Base-by-base conservation (phyloP, 257 asterid species). In the Solanum bulbocastanum region DNA sequence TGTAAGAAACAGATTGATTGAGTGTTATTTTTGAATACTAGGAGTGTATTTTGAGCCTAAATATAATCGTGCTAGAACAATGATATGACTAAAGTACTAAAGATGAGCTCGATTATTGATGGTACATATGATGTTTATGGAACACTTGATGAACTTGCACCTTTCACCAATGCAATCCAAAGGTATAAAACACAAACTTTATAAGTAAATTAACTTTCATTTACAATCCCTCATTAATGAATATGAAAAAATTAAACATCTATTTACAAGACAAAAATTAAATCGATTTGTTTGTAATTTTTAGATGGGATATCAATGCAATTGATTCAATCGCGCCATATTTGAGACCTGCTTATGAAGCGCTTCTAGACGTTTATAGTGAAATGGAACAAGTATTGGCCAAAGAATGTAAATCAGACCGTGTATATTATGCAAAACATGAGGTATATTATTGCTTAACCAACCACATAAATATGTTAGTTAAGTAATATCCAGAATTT, bases 291-390 rank as follows among this genome's bases (percentile, higher is more conserved):
- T 44, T 44, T 44, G 52, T 44, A 44, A 44, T 6, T 68, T 68
- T 68, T 6, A 68, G 93, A 86, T 92, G 93, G 93, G 69, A 83
- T 42, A 9, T 56, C 8, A 62, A 25, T 36, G 92, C 88, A 16
- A 8, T 87, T 9, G 88, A 87, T 30, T 74, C 86, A 81, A 88
- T 92, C 49, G 90, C 90, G 23, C 87, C 87, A 20, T 91, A 89
- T 44, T 83, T 92, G 90, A 82, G 72, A 87, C 5, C 83, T 27
- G 10, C 74, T 36, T 92, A 92, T 71, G 79, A 87, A 69, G 88
- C 68, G 5, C 14, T 90, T 32, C 27, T 72, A 4, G 42, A 33
- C 13, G 25, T 33, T 18, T 71, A 16, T n/a, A 8, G 22, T 15
- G 79, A 72, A 72, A 33, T 32, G 25, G 44, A 72, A 33, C n/a